Conservation (phyloP, 179 eudicot genomes). For the Beta corolliflora region DNA sequence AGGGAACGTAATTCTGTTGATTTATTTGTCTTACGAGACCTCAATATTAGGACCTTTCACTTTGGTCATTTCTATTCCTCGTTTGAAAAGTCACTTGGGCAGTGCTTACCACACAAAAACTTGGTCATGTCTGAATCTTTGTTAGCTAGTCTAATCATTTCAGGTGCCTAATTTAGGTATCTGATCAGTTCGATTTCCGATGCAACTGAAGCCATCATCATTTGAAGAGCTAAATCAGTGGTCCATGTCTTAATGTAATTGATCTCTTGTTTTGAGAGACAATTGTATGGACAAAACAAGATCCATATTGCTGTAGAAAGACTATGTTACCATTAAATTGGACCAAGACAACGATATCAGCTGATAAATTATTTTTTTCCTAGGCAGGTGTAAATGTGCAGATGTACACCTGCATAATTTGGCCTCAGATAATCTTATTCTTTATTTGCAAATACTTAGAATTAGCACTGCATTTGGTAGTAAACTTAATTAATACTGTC, state of each 20-base stretch:
- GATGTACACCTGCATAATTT: not conserved
- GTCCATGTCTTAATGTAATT: not conserved
- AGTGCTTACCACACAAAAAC: not conserved
- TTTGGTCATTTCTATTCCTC: not conserved
- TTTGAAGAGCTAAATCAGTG: not conserved
- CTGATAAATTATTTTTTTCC: not conserved
- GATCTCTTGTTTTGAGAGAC: not conserved
- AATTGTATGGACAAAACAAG: not conserved
- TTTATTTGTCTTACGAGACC: not conserved
- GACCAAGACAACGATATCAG: not conserved
- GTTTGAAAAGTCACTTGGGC: not conserved
- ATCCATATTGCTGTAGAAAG: not conserved
- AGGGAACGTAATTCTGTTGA: too few species aligned
- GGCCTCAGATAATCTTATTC: not conserved
- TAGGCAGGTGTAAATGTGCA: not conserved
- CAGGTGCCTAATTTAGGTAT: too few species aligned
- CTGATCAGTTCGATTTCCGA: too few species aligned
- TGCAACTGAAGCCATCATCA: not conserved
- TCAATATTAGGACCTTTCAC: not conserved
- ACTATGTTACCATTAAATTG: too few species aligned
- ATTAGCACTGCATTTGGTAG: not conserved
- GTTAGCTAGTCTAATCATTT: too few species aligned
- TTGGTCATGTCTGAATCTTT: not conserved
- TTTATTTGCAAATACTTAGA: not conserved
- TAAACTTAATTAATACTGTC: not conserved